These are phyloP conservation scores for Groenewaldozyma auringiensis DNA, from an alignment of 1,139 yeast species.

Conservation along the genomic window DNA sequence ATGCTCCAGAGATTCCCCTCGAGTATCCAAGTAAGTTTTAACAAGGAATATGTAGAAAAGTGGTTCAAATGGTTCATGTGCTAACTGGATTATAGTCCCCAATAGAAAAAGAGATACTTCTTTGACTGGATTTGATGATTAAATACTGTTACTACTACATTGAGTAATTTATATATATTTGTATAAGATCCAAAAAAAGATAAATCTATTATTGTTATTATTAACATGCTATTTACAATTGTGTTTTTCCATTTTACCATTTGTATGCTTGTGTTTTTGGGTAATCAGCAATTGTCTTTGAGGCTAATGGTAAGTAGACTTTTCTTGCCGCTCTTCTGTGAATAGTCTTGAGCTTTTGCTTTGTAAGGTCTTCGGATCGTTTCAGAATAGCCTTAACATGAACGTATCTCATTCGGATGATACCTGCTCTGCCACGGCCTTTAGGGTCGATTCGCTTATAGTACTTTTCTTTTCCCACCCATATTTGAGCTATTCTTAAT, in stretches of 20 bases:
- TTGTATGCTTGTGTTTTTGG: conserved; percentile 25
- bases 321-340: conserved; percentile 37
- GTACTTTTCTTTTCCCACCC: conserved; percentile 88
- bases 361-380: conserved; percentile 51
- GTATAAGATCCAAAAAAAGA: background rate
- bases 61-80: background rate
- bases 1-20: conserved; percentile 60
- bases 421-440: conserved; percentile 87
- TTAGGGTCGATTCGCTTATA: conserved; percentile 77
- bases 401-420: conserved; percentile 65
- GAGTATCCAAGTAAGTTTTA: conserved; percentile 54
- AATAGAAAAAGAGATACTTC: conserved; percentile 26
- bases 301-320: conserved; percentile 24
- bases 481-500: conserved; percentile 69
- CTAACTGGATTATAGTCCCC: conserved; percentile 19
- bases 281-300: conserved; percentile 22
- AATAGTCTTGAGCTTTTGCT: conserved; percentile 36
- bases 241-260: conserved; percentile 24
- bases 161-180: conserved; percentile 3
- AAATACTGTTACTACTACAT: background rate
- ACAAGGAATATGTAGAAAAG: no score
- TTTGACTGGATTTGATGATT: conserved; percentile 32
- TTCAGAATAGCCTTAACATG: conserved; percentile 76
- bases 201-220: background rate
- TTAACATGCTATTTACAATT: background rate